Evolutionary conservation across 2,329 filamentous ascomycete genomes (phyloP).

Genomic region (Monosporascus sp.): DNA sequence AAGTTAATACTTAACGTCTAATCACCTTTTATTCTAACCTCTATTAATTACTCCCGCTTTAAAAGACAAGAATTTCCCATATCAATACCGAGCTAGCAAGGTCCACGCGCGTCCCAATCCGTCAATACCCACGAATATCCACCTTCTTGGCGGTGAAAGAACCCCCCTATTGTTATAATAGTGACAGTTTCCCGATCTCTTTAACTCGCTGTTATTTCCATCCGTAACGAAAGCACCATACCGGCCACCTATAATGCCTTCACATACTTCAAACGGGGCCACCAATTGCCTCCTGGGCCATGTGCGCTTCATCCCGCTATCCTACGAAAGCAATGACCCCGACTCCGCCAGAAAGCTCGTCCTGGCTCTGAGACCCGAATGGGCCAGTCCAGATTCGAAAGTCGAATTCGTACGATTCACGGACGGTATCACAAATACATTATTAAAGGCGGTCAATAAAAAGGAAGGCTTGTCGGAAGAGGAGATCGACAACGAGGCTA

Average conservation of each 20-base stretch:
- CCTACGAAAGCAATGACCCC: conserved; percentile 72
- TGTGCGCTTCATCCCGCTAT: conserved; percentile 64
- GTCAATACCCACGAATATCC: neutral
- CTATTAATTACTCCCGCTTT: no score
- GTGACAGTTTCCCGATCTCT: neutral
- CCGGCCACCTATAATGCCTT: conserved; percentile 16
- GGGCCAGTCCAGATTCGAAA: conserved; percentile 66
- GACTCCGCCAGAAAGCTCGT: conserved; percentile 79
- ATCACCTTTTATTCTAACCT: neutral
- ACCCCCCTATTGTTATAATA: no score
- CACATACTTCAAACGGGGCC: conserved; percentile 11
- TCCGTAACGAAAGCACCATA: neutral
- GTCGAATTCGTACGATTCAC: conserved; percentile 89
- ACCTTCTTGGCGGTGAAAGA: neutral
- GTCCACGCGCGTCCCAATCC: neutral
- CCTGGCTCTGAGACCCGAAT: conserved; percentile 74
- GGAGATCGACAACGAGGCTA: conserved; percentile 64
- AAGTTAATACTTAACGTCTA: neutral
- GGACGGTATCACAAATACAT: conserved; percentile 95
- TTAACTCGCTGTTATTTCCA: neutral
- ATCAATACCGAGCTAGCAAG: neutral
- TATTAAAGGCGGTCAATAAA: conserved; percentile 71
- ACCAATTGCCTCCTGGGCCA: conserved; percentile 35
- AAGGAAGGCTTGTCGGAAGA: conserved; percentile 56
- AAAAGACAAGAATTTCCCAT: no score